Percentiles rank a stretch among this genome's conserved stretches.
phyloP scores from a whole-genome alignment of 371 early-diverging fungal genomes.

The Apophysomyces trapeziformis region DNA sequence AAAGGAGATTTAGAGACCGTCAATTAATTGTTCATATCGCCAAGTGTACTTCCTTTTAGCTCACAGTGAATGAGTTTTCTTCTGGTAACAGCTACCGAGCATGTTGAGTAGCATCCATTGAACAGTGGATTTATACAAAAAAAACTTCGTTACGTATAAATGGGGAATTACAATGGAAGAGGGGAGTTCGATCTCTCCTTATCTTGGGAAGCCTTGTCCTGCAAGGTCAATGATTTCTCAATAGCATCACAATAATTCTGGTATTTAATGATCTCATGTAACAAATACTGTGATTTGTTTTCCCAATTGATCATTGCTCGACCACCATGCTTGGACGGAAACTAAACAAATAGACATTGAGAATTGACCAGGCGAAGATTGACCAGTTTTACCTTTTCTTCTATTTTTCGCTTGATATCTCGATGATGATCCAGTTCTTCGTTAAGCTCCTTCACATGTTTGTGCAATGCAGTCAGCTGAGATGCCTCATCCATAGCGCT shows the following conservation, averaged over 20 bases:
- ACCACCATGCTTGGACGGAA: constrained; percentile 51
- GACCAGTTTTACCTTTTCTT: constrained; percentile 24
- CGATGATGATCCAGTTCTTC: constrained; percentile 44
- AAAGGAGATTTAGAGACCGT: no score
- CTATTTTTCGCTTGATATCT: constrained; percentile 47
- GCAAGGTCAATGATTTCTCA: constrained; percentile 63
- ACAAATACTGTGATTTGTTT: constrained; percentile 77
- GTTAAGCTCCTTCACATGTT: constrained; percentile 36
- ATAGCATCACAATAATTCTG: constrained; percentile 83
- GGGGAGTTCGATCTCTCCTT: not conserved
- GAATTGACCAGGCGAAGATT: not conserved
- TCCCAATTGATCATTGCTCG: constrained; percentile 88
- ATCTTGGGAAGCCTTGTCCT: constrained; percentile 33
- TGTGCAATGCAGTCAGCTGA: constrained; percentile 37
- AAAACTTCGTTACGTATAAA: not conserved
- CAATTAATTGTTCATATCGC: no score
- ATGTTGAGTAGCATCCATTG: not conserved
- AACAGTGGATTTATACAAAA: not conserved
- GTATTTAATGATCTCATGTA: constrained; percentile 88
- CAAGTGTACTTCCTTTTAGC: no score
- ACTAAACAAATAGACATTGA: constrained; percentile 26
- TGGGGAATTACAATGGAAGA: constrained; percentile 3
- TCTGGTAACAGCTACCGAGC: not conserved
- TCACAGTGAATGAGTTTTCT: not conserved
- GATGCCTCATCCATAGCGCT: constrained; percentile 39